Conservation (phyloP, 176 grass and related monocot species). For the Oryza meyeriana region DNA sequence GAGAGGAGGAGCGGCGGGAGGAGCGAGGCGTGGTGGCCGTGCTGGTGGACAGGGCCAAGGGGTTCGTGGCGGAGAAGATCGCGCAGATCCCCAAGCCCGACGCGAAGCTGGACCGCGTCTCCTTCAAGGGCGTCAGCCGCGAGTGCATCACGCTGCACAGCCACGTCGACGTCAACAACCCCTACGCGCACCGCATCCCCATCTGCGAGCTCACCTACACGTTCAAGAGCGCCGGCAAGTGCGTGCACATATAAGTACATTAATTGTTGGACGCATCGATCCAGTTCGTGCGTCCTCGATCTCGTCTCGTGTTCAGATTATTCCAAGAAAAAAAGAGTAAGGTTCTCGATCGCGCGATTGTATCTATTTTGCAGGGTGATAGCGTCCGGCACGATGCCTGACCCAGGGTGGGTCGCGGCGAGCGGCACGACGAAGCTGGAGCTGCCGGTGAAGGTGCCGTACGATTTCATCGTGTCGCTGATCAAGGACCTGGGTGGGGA, state of each 20-base stretch:
- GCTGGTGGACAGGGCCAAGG: conserved; percentile 82
- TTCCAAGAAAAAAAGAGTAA: background rate
- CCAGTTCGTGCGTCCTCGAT: background rate
- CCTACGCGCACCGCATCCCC: conserved; percentile 70
- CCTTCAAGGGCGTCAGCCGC: conserved; percentile 54
- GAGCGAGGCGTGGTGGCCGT: conserved; percentile 18
- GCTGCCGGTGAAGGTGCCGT: conserved; percentile 67
- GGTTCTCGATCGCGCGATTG: background rate
- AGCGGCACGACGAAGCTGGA: conserved; percentile 59
- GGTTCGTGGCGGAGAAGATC: conserved; percentile 77
- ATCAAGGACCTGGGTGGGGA: conserved; percentile 54
- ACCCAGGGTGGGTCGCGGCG: conserved; percentile 75
- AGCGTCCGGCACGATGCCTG: conserved; percentile 68
- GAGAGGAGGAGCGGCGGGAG: too few species aligned
- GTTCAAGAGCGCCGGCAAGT: conserved; percentile 67
- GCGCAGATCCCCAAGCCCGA: conserved; percentile 73
- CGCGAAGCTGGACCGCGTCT: conserved; percentile 52
- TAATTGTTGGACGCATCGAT: background rate
- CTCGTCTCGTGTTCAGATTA: background rate
- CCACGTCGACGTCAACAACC: conserved; percentile 69
- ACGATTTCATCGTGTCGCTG: conserved; percentile 66
- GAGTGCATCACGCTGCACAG: conserved; percentile 69
- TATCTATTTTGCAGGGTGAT: conserved; percentile 28
- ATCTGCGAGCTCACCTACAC: conserved; percentile 72
- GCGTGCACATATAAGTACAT: background rate